phyloP scores from a whole-genome alignment of 1,284 basidiomycete species.

The Pseudozyma hubeiensis region DNA sequence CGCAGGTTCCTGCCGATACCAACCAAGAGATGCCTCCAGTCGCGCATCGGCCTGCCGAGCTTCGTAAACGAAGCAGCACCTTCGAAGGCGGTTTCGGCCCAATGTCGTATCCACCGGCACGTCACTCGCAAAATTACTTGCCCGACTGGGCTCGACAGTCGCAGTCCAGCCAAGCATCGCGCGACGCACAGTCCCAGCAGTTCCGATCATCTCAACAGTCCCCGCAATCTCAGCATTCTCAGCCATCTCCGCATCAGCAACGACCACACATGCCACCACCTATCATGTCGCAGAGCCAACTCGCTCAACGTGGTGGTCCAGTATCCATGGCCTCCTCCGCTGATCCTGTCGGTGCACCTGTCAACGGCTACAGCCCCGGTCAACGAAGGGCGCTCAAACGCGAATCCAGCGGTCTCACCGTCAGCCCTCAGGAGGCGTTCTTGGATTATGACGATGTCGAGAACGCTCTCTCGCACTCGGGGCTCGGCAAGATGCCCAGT shows the following conservation, averaged over 20 bases:
- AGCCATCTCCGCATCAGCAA: conserved; percentile 1
- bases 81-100: conserved; percentile 38
- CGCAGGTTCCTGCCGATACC: conserved; percentile 1
- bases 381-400: conserved; percentile 41
- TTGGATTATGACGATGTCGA: conserved; percentile 57
- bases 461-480: conserved; percentile 45
- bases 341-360: conserved; percentile 12
- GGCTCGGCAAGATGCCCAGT: conserved; percentile 43
- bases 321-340: conserved; percentile 40
- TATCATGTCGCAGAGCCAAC: conserved; percentile 39
- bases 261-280: conserved; percentile 43
- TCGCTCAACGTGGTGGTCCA: conserved; percentile 36
- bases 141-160: conserved; percentile 50
- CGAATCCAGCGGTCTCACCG: conserved; percentile 60
- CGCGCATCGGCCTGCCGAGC: conserved; percentile 24
- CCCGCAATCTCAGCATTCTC: conserved; percentile 4
- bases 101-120: conserved; percentile 40
- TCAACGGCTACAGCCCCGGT: conserved; percentile 15
- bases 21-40: conserved; percentile 24
- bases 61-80: conserved; percentile 50
- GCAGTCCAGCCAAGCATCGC: conserved; percentile 25
- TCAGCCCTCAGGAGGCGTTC: conserved; percentile 60
- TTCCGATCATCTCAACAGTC: conserved; percentile 12
- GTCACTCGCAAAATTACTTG: conserved; percentile 42
- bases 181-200: conserved; percentile 19